Base-by-base conservation (phyloP, 768 basidiomycete species). In the Sporobolomyces phaffii region DNA sequence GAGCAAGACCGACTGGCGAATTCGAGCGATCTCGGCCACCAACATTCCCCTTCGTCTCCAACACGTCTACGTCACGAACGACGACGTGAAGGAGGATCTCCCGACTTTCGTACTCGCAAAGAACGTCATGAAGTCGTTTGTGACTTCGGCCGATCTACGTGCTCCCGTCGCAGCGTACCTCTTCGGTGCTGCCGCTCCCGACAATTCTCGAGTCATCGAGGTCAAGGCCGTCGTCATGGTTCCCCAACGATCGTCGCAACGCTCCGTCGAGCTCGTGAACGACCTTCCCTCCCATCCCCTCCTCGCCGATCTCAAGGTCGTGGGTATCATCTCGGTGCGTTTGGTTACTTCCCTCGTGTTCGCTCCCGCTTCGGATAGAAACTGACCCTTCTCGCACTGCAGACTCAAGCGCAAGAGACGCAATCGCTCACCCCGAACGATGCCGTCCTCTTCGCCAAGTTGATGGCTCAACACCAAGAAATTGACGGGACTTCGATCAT, bases 1-100 rank as follows among this genome's bases (percentile, higher is more conserved):
- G 78, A 90, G 88, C 81, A 98, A 99, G 81, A 97, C 96, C 6
- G 96, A 99, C 78, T 99, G 96, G 96, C 91, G 96, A 74, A 90
- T 97, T 36, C 88, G 96, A 69, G 96, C 96, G 38, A 98, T 99
- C 75, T 93, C 91, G 20, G 89, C 96, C 0, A 98, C 93, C 26
- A 93, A 99, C 78, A 83, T 99, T 50, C 86, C 94, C 6, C 86
- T 99, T 67, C 91, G 96, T 75, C 82, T 98, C 66, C 93, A 98
- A 77, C 93, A 99, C 77, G 96, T 98, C 78, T 98, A 96, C 77
- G 96, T 99, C 36, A 94, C 92, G 45, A 99, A 97, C 76, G 96
- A 99, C 75, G 94, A 99, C 75, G 93, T 99, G 75, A 94, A 94
- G 78, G 96, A 99, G 76, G 96, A 98, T 75, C 91, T 93, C 7